phyloP scores from a whole-genome alignment of 306 rosid genomes.

The Begonia peltatifolia region DNA sequence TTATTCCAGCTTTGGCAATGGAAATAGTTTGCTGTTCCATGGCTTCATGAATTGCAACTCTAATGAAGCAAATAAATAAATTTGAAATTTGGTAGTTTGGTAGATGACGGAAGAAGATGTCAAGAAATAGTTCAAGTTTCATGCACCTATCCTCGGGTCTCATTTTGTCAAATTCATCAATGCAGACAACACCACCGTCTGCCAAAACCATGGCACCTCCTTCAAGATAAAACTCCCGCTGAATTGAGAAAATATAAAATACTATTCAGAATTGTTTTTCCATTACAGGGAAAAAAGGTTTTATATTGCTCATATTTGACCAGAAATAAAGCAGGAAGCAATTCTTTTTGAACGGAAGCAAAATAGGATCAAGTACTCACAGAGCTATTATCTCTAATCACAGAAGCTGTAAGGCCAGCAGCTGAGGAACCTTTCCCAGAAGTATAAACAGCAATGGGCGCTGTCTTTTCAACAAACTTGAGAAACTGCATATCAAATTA shows the following conservation, averaged over 20 bases:
- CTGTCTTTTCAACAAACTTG: conserved; percentile 96
- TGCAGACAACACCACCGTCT: conserved; percentile 98
- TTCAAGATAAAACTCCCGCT: conserved; percentile 99
- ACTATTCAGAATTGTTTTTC: conserved; percentile 13
- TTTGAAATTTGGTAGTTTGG: conserved; percentile 2
- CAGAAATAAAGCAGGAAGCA: no score
- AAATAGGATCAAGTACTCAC: conserved; percentile 36
- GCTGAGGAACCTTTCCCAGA: conserved; percentile 99
- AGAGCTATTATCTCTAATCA: conserved; percentile 69
- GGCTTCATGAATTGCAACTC: conserved; percentile 99
- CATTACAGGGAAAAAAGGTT: not conserved
- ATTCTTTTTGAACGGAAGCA: conserved; percentile 5
- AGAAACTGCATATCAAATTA: conserved; percentile 55
- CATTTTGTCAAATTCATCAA: conserved; percentile 98
- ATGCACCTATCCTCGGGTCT: conserved; percentile 94
- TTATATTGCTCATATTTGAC: no score
- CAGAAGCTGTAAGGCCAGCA: conserved; percentile 98
- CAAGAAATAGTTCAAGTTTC: conserved; percentile 10
- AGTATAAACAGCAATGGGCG: conserved; percentile 93
- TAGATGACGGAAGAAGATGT: conserved; percentile 5
- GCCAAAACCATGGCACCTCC: conserved; percentile 99
- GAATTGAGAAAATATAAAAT: conserved; percentile 6
- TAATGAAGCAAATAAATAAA: conserved; percentile 14
- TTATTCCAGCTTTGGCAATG: conserved; percentile 98
- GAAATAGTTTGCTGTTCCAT: conserved; percentile 99